A percentile compares a stretch with the other conserved stretches of the same genome.
phyloP scores from a whole-genome alignment of 352 stramenopile species.

The Globisporangium solare region DNA sequence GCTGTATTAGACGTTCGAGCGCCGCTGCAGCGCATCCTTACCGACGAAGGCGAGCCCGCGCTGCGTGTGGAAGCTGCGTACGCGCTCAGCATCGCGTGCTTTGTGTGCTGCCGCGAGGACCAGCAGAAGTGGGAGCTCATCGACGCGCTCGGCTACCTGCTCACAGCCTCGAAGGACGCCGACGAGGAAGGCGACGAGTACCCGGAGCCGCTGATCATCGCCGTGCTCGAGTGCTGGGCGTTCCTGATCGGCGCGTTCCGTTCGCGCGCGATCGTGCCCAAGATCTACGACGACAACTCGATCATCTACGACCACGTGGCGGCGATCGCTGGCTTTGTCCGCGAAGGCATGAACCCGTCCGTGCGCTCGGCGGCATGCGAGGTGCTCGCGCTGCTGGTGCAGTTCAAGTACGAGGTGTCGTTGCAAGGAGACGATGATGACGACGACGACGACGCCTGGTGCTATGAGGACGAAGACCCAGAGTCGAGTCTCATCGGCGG shows the following conservation, averaged over 20 bases:
- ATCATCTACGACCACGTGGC: conserved; percentile 48
- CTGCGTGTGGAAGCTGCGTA: conserved; percentile 51
- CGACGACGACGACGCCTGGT: conserved; percentile 32
- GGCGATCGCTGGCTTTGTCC: conserved; percentile 45
- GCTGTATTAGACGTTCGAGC: conserved; percentile 20
- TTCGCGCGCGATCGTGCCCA: conserved; percentile 34
- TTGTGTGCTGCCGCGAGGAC: conserved; percentile 56
- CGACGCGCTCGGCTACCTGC: conserved; percentile 38
- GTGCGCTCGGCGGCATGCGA: conserved; percentile 49
- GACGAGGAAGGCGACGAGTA: conserved; percentile 48
- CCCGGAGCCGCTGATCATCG: conserved; percentile 38
- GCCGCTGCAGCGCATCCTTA: conserved; percentile 41
- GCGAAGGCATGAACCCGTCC: conserved; percentile 32
- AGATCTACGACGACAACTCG: conserved; percentile 42
- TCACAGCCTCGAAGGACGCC: conserved; percentile 40
- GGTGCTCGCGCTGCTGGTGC: conserved; percentile 51
- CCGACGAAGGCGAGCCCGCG: conserved; percentile 32
- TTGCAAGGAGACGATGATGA: background rate
- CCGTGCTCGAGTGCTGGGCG: conserved; percentile 62
- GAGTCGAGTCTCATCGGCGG: conserved; percentile 34
- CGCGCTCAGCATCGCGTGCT: conserved; percentile 49
- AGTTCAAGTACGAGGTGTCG: conserved; percentile 48
- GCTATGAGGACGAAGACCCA: conserved; percentile 36
- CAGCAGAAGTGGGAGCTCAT: conserved; percentile 55
- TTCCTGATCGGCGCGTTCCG: conserved; percentile 51